Conservation (phyloP, 1,139 yeast species). For the Ashbya aceris region DNA sequence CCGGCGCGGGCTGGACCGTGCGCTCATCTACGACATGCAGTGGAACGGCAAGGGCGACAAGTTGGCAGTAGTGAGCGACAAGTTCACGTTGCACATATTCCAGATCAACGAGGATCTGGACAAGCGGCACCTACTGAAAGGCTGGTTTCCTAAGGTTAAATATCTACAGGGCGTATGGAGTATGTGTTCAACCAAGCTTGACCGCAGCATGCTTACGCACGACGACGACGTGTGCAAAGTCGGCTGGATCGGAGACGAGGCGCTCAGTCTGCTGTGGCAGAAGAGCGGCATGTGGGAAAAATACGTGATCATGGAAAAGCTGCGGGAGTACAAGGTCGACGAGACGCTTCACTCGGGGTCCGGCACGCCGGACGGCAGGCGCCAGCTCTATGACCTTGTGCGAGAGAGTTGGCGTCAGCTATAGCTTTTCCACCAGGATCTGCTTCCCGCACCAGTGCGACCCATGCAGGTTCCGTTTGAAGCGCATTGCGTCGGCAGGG, state of each 20-base stretch:
- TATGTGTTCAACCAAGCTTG: constrained; percentile 44
- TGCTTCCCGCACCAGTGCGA: constrained; percentile 14
- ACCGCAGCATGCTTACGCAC: not conserved
- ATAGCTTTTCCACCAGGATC: constrained; percentile 15
- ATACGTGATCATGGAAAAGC: constrained; percentile 55
- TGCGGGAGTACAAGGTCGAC: constrained; percentile 17
- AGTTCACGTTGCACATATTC: constrained; percentile 79
- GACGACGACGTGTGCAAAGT: constrained; percentile 24
- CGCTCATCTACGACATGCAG: constrained; percentile 70
- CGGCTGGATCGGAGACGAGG: constrained; percentile 36
- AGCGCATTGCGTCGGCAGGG: constrained; percentile 17
- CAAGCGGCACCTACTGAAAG: constrained; percentile 59
- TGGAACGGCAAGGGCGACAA: constrained; percentile 69
- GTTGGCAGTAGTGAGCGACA: constrained; percentile 81
- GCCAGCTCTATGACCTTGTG: constrained; percentile 46
- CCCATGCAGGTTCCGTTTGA: constrained; percentile 26
- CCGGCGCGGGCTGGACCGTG: constrained; percentile 80
- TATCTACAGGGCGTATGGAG: constrained; percentile 89
- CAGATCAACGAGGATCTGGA: constrained; percentile 33
- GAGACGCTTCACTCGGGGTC: constrained; percentile 13
- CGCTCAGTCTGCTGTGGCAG: constrained; percentile 69
- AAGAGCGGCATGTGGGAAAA: constrained; percentile 74
- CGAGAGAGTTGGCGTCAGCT: constrained; percentile 65
- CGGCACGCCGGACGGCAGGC: constrained; percentile 9
- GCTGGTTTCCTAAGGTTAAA: constrained; percentile 53